Conservation (phyloP, 768 basidiomycete species). For the Gyrodon lividus region DNA sequence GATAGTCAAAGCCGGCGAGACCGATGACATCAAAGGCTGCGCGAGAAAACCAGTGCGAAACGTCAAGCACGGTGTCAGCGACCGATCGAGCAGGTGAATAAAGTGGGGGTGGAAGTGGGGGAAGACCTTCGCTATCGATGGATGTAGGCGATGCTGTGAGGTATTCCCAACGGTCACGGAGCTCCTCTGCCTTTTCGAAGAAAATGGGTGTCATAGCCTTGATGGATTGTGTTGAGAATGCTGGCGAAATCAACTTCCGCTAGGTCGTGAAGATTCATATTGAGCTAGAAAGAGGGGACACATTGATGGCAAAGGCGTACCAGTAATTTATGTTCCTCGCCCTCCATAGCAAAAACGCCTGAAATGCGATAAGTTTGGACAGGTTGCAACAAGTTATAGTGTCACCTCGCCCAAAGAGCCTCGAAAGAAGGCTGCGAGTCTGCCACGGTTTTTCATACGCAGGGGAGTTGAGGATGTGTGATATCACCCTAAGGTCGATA, state of each 20-base stretch:
- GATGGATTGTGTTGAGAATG: conserved; percentile 46
- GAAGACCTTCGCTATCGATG: neutral
- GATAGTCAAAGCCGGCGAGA: conserved; percentile 53
- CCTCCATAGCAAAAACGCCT: conserved; percentile 57
- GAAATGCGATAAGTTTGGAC: neutral
- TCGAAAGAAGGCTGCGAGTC: conserved; percentile 46
- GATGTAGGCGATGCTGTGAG: conserved; percentile 20
- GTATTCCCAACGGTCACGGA: conserved; percentile 44
- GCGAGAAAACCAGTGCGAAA: conserved; percentile 58
- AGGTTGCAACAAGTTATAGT: neutral
- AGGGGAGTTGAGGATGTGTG: conserved; percentile 48
- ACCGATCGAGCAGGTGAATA: neutral
- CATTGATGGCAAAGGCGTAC: conserved; percentile 18
- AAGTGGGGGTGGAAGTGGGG: conserved; percentile 8
- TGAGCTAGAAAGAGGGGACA: no score
- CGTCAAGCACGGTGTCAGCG: conserved; percentile 39
- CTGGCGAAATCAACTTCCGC: conserved; percentile 50
- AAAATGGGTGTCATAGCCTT: conserved; percentile 47
- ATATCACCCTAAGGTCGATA: conserved; percentile 47
- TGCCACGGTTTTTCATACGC: conserved; percentile 58
- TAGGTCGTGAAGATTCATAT: conserved; percentile 8
- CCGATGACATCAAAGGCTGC: conserved; percentile 66
- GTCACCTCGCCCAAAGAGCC: conserved; percentile 49
- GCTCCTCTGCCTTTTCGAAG: conserved; percentile 50
- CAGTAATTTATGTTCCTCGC: conserved; percentile 45